Base-by-base conservation (phyloP, 139 green algal genomes). In the Pleodorina starrii region DNA sequence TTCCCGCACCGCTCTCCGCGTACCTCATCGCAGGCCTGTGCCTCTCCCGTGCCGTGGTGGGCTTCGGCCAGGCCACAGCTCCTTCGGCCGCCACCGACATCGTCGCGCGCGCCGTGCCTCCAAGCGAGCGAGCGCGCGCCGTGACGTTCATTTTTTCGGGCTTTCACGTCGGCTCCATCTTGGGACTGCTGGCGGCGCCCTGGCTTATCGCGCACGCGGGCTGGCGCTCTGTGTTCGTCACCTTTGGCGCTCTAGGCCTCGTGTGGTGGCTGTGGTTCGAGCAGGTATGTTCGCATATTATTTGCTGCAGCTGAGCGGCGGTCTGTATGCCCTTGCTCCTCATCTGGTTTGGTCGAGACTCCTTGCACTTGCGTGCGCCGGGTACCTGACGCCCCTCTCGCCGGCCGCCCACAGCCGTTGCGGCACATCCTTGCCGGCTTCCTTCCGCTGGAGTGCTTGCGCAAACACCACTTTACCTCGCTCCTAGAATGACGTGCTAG, bases 61-160 rank as follows among this genome's bases (percentile, higher is more conserved):
- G 98, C 10, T 90, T 99, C 11, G 98, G 98, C n/a, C 97, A 99
- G 93, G 98, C 96, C 29, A 91, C 99, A 35, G 94, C 96, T 25
- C 98, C 98, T 9, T 95, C 96, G 3, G 93, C 97, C 25, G 96
- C 95, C 25, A 98, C 96, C 17, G 98, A 99, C 90, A 95, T 99
- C 46, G 93, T 99, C 44, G 95, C 98, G 0, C 96, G 95, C 36
- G 89, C 89, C 17, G 93, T 99, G 21, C 94, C 95, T 0, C 66
- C 91, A 0, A 44, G 89, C 0, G 94, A 99, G 91, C 94, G 98
- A 36, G 95, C 96, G 2, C 92, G 96, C 4, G 95, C 98, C 25
- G 96, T 97, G 9, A 94, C 94, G 38, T 97, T 97, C 78, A 94
- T 98, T 43, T 99, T 99, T 93, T 93, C 91, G 25, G 98, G 97